Conservation (phyloP, 208 protist species). For the Leishmania guyanensis region DNA sequence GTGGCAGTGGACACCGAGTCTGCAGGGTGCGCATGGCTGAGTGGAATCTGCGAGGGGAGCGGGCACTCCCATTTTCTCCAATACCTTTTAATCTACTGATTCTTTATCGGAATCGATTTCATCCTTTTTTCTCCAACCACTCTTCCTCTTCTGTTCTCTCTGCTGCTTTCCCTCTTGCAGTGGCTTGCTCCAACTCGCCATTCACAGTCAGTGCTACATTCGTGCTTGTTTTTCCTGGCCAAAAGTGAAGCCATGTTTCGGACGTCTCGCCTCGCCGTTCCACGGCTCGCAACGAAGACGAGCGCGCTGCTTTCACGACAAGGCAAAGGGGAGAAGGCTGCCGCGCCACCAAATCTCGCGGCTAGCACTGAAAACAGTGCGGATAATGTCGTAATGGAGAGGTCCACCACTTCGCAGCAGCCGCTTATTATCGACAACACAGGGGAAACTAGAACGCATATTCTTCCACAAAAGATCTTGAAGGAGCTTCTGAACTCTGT, state of each 20-base stretch:
- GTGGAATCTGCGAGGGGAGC: not conserved
- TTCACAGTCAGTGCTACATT: not conserved
- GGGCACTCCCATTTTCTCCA: not conserved
- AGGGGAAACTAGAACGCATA: conserved; percentile 9
- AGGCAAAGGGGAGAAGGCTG: not conserved
- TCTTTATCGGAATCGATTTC: not conserved
- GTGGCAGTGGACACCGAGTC: not conserved
- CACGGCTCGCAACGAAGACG: conserved; percentile 14
- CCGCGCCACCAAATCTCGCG: not conserved
- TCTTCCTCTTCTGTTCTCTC: not conserved
- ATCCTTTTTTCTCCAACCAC: not conserved
- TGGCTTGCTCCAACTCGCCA: not conserved
- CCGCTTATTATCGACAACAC: conserved; percentile 1
- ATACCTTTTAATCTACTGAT: not conserved
- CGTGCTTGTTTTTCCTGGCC: not conserved
- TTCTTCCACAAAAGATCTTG: conserved; percentile 24
- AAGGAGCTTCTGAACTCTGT: conserved; percentile 31
- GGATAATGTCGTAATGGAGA: not conserved
- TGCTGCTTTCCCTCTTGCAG: conserved; percentile 3
- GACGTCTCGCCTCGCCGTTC: not conserved
- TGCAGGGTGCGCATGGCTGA: not conserved
- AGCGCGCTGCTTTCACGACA: conserved; percentile 2
- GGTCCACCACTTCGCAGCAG: not conserved
- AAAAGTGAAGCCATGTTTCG: conserved; percentile 16
- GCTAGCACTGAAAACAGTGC: not conserved